phyloP scores from a whole-genome alignment of 495 filamentous ascomycete genomes.

The Aspergillus olivimuriae region DNA sequence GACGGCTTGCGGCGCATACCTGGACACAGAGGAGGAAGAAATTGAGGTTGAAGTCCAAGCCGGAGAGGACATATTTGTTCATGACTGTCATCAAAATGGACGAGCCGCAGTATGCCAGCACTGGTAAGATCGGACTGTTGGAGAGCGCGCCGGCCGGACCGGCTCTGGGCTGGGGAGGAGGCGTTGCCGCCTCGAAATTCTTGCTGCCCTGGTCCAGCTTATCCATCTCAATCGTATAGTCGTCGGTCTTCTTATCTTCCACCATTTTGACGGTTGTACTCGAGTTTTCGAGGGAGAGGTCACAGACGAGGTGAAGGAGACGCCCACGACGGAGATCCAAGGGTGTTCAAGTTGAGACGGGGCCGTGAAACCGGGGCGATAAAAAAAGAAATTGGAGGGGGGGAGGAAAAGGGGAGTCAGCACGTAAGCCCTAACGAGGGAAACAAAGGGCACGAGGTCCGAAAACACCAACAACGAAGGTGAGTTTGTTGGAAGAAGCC shows the following conservation, averaged over 20 bases:
- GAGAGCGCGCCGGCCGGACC: conserved; percentile 34
- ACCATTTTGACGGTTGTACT: conserved; percentile 40
- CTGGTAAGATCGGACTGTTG: conserved; percentile 71
- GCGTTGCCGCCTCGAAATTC: conserved; percentile 43
- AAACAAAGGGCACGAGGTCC: neutral
- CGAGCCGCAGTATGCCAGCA: conserved; percentile 85
- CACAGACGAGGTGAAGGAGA: conserved; percentile 8
- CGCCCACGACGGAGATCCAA: too few relatives aligned
- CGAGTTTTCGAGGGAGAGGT: neutral
- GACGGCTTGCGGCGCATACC: conserved; percentile 47
- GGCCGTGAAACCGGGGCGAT: neutral
- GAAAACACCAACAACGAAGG: conserved; percentile 4
- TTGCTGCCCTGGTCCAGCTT: conserved; percentile 56
- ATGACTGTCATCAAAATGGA: conserved; percentile 98
- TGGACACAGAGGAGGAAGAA: conserved; percentile 91
- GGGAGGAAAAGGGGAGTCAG: conserved; percentile 3
- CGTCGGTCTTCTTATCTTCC: conserved; percentile 83
- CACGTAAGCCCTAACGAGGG: neutral
- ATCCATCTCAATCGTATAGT: conserved; percentile 67
- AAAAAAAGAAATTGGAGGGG: neutral
- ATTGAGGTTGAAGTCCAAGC: conserved; percentile 87
- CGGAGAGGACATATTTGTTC: conserved; percentile 97
- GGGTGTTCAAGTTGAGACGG: too few relatives aligned
- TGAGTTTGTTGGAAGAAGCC: neutral
- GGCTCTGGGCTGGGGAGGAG: conserved; percentile 31